Evolutionary conservation across 768 basidiomycete genomes (phyloP).

Genomic region (Suillus subluteus): DNA sequence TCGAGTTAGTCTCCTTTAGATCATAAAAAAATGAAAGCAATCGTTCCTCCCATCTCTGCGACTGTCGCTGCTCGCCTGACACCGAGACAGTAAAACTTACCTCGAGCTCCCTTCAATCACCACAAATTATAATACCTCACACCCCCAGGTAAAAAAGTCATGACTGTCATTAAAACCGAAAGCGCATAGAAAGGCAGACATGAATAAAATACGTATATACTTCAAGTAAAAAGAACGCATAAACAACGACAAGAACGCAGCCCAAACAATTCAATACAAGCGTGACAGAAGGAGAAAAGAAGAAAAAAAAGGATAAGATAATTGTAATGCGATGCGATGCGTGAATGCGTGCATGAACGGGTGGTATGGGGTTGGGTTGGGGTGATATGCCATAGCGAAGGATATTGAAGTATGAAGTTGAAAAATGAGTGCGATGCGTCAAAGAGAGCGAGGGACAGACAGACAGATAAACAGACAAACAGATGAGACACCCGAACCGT

Average conservation of each 20-base stretch:
- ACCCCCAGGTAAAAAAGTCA: neutral
- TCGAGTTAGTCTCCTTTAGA: no score
- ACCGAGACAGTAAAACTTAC: no score
- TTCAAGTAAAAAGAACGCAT: slow-evolving; percentile 27
- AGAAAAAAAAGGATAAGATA: neutral
- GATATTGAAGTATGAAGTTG: neutral
- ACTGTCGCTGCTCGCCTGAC: no score
- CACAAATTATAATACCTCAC: no score
- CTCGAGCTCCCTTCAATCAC: no score
- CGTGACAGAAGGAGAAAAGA: neutral
- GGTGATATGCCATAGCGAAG: slow-evolving; percentile 7
- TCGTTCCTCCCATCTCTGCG: neutral
- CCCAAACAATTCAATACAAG: neutral
- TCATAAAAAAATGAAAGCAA: neutral
- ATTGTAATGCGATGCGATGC: slow-evolving; percentile 9
- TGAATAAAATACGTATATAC: slow-evolving; percentile 17
- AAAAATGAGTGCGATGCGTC: slow-evolving; percentile 4
- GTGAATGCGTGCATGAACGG: slow-evolving; percentile 10
- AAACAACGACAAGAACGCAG: slow-evolving; percentile 21
- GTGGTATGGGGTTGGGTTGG: slow-evolving; percentile 1
- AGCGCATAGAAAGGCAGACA: slow-evolving; percentile 18
- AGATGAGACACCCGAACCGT: slow-evolving; percentile 4
- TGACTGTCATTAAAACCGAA: slow-evolving; percentile 6
- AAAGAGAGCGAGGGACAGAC: slow-evolving; percentile 3
- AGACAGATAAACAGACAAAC: neutral